Conservation (phyloP, 345 rosid species). For the Boechera retrofracta region DNA sequence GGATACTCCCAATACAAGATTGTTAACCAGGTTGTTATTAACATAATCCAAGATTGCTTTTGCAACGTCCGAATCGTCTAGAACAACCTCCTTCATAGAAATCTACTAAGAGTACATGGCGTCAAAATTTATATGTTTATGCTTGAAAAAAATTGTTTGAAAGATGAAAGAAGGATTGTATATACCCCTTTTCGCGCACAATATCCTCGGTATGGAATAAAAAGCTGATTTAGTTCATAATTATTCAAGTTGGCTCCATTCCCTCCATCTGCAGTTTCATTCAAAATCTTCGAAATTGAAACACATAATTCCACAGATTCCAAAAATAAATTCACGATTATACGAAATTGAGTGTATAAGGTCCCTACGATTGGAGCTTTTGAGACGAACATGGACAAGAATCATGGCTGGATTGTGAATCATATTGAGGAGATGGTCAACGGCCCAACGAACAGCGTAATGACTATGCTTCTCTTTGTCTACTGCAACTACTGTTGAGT, state of each 20-base stretch:
- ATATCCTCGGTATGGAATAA: conserved; percentile 67
- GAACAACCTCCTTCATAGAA: conserved; percentile 56
- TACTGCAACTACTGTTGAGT: conserved; percentile 65
- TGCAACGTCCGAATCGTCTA: conserved; percentile 62
- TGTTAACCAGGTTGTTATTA: conserved; percentile 54
- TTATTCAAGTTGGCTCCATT: conserved; percentile 30
- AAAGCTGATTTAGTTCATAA: conserved; percentile 57
- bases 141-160: not conserved
- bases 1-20: conserved; percentile 66
- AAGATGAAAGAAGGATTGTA: not conserved
- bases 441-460: conserved; percentile 77
- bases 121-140: not conserved
- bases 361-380: conserved; percentile 62
- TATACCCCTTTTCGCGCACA: conserved; percentile 85
- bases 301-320: not conserved
- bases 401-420: conserved; percentile 47
- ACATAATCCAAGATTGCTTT: conserved; percentile 63
- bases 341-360: conserved; percentile 20
- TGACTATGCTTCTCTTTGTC: conserved; percentile 77
- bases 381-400: conserved; percentile 63
- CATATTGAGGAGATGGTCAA: conserved; percentile 56
- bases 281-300: not conserved
- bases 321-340: not conserved
- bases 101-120: conserved; percentile 46
- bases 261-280: conserved; percentile 34